phyloP scores from a whole-genome alignment of 345 rosid genomes.

The Linum lewisii region DNA sequence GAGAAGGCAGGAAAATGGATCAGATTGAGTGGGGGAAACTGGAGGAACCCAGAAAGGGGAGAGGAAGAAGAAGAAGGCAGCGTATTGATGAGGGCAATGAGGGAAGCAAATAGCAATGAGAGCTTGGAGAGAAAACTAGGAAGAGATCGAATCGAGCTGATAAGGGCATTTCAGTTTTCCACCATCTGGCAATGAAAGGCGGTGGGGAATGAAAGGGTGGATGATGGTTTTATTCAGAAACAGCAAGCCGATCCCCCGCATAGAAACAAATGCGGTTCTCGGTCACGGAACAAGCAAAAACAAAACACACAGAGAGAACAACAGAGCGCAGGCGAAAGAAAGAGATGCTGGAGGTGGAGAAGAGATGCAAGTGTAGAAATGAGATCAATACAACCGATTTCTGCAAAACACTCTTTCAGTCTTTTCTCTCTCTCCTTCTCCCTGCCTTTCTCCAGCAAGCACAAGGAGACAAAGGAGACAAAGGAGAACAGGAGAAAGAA shows the following conservation, averaged over 20 bases:
- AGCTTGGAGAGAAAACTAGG: background rate
- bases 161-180: slow-evolving; percentile 3
- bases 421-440: background rate
- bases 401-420: background rate
- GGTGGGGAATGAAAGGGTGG: background rate
- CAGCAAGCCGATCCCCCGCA: background rate
- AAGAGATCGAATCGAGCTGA: background rate
- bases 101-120: background rate
- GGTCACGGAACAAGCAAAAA: background rate
- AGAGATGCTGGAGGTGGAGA: background rate
- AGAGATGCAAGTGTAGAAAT: background rate
- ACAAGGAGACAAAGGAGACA: background rate
- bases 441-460: background rate
- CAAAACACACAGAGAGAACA: background rate
- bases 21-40: no score
- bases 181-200: background rate
- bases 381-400: background rate
- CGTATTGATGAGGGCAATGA: background rate
- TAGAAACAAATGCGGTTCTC: background rate
- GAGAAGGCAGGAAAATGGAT: no score
- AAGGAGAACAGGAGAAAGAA: background rate
- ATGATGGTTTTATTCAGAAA: background rate
- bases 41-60: no score
- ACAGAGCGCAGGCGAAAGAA: background rate
- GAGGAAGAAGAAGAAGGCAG: no score